Percentiles rank a stretch among this genome's conserved stretches.
Conservation (phyloP, 345 rosid genomes). For the Citrus trifoliata region DNA sequence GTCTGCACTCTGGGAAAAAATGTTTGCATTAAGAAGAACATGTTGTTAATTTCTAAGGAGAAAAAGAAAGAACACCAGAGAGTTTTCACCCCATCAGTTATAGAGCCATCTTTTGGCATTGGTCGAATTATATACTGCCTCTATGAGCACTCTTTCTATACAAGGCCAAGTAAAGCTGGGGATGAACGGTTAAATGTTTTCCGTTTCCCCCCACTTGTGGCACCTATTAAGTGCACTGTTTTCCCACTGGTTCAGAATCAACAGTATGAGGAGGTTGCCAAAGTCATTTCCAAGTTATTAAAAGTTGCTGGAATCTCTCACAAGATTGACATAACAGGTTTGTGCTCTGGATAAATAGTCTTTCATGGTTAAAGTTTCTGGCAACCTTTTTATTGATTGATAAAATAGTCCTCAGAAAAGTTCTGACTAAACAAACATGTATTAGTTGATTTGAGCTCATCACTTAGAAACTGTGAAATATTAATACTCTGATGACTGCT, state of each 20-base stretch:
- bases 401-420: not conserved
- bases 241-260: conserved; percentile 91
- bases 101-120: conserved; percentile 94
- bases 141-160: conserved; percentile 84
- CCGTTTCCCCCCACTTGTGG: conserved; percentile 92
- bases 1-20: conserved; percentile 71
- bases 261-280: conserved; percentile 74
- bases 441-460: not conserved
- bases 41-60: conserved; percentile 89
- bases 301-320: conserved; percentile 78
- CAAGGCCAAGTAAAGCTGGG: conserved; percentile 83
- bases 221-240: conserved; percentile 92
- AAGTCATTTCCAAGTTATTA: conserved; percentile 63
- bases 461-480: not conserved
- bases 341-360: not conserved
- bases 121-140: conserved; percentile 94
- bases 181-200: conserved; percentile 83
- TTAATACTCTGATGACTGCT: not conserved
- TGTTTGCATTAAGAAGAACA: conserved; percentile 65
- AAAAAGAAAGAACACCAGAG: conserved; percentile 86
- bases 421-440: too few species aligned
- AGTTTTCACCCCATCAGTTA: conserved; percentile 91
- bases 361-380: not conserved
- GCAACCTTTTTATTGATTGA: not conserved
- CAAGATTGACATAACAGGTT: conserved; percentile 93